Conservation (phyloP, 305 asterid genomes). For the Solanum hybrid region DNA sequence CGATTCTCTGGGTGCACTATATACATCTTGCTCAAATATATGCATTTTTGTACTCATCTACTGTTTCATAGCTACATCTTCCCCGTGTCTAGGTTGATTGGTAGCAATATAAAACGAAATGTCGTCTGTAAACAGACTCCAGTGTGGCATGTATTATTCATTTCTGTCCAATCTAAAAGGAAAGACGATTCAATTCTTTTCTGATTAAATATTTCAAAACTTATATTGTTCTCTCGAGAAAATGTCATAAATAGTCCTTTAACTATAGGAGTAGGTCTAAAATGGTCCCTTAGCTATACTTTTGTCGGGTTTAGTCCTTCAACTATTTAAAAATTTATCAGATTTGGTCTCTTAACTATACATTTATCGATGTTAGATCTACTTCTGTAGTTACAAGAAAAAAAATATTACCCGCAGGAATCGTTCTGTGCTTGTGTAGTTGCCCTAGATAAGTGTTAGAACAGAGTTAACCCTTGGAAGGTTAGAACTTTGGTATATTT, state of each 20-base stretch:
- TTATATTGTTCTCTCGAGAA: not conserved
- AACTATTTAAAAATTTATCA: too few species aligned
- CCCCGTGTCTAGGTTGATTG: not conserved
- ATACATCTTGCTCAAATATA: not conserved
- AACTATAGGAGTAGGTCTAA: not conserved
- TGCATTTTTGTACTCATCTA: not conserved
- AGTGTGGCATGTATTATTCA: not conserved
- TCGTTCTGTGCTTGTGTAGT: not conserved
- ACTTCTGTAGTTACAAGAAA: not conserved
- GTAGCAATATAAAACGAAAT: not conserved
- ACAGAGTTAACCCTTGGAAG: not conserved
- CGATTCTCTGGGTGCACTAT: not conserved
- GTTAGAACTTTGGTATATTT: not conserved
- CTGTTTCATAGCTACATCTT: not conserved
- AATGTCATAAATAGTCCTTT: not conserved
- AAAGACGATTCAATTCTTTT: not conserved
- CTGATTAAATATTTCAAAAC: not conserved
- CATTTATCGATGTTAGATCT: not conserved
- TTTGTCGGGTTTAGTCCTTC: not conserved
- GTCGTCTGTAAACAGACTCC: not conserved
- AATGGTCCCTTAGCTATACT: not conserved
- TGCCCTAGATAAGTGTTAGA: not conserved
- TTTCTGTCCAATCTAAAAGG: not conserved
- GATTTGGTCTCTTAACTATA: not conserved
- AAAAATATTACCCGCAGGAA: not conserved